phyloP scores from a whole-genome alignment of 83 land plant species.

The Isoetes engelmannii region DNA sequence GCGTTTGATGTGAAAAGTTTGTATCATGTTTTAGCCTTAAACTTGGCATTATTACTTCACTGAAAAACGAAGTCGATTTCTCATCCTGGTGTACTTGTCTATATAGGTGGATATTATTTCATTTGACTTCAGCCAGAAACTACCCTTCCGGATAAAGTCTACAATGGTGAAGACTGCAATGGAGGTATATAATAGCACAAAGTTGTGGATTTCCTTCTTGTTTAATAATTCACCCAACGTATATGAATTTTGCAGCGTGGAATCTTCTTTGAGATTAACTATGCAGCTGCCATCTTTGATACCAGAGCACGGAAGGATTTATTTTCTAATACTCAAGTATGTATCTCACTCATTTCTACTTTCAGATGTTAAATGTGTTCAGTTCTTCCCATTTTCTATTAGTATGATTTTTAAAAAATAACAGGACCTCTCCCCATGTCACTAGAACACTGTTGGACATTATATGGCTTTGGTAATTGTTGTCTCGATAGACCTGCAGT shows the following conservation, averaged over 20 bases:
- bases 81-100: not conserved
- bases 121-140: slow-evolving; percentile 50
- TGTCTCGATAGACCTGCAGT: too few species aligned
- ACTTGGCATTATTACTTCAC: not conserved
- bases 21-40: not conserved
- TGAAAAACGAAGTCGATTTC: not conserved
- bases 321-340: slow-evolving; percentile 60
- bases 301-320: slow-evolving; percentile 46
- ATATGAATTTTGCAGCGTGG: slow-evolving; percentile 89
- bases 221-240: too few species aligned
- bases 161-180: slow-evolving; percentile 54
- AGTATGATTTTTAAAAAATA: too few species aligned
- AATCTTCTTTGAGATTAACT: slow-evolving; percentile 68
- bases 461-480: too few species aligned
- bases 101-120: slow-evolving; percentile 69
- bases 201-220: too few species aligned
- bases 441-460: too few species aligned
- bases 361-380: too few species aligned
- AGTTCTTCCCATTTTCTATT: too few species aligned
- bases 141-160: slow-evolving; percentile 58
- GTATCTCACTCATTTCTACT: too few species aligned
- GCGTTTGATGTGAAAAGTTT: not conserved
- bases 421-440: too few species aligned
- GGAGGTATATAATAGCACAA: slow-evolving; percentile 54
- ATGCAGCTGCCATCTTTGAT: slow-evolving; percentile 52